Base-by-base conservation (phyloP, 768 basidiomycete species). In the Termitomyces bulborhizus region DNA sequence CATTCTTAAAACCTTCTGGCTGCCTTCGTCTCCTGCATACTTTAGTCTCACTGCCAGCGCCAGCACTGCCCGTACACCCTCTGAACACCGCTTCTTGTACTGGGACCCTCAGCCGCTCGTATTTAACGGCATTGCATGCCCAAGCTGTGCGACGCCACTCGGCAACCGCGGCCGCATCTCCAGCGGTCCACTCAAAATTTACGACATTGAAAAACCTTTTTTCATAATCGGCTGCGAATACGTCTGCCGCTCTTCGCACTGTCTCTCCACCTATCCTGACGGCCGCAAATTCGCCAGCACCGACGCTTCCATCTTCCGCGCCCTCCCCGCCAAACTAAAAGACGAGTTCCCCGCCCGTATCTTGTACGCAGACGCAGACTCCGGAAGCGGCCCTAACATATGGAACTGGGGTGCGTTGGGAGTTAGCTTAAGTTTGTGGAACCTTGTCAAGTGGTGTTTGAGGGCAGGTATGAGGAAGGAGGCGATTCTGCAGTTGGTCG, bases 171-270 rank as follows among this genome's bases (percentile, higher is more conserved):
- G 90, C 3, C 80, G 85, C 41, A 90, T 91, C 68, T 80, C 76
- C 57, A 79, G 80, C 0, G 88, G 89, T 0, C 90, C 90, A 0
- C 71, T 90, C 63, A 90, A 88, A 62, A 78, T 90, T 4, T 88
- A 90, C 65, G 89, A 92, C 61, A 80, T 92, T 47, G 83, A 85
- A 59, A 82, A 81, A 57, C 86, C 88, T 3, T 92, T 91, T 70
- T 91, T 86, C 65, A 78, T 92, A 66, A 88, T 92, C 36, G 90
- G 86, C n/a, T 89, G 88, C 64, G 85, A 88, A 65, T 92, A 92
- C 57, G 74, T 76, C 4, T 92, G 90, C 65, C 76, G 76, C 48
- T 82, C 76, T 29, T 41, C 69, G 1, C 42, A 69, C 21, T 90
- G 87, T 64, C 57, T 73, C 29, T 66, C 72, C 32, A 64, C 72